Conservation (phyloP, 306 rosid genomes). For the Prinsepia uniflora region DNA sequence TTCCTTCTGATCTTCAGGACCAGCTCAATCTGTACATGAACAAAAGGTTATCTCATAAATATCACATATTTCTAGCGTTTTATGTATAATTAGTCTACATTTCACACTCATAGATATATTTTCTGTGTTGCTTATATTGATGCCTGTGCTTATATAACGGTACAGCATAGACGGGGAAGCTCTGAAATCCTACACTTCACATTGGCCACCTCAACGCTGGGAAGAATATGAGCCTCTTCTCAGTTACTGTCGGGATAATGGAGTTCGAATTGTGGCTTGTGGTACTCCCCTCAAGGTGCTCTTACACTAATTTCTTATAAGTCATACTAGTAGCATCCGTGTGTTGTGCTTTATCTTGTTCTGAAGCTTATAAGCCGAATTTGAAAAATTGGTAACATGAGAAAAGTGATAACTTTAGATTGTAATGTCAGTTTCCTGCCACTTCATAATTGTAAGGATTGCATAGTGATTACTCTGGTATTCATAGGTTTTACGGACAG, state of each 20-base stretch:
- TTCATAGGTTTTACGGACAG: slow-evolving; percentile 75
- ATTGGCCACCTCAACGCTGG: slow-evolving; percentile 88
- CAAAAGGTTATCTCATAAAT: slow-evolving; percentile 41
- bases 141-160: slow-evolving; percentile 21
- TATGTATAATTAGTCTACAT: background rate
- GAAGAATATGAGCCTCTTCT: slow-evolving; percentile 93
- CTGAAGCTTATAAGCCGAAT: background rate
- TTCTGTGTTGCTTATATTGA: slow-evolving; percentile 24
- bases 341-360: background rate
- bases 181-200: slow-evolving; percentile 47
- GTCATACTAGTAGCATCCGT: background rate
- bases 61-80: background rate
- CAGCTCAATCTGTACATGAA: slow-evolving; percentile 65
- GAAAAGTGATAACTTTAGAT: background rate
- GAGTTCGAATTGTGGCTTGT: slow-evolving; percentile 70
- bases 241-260: slow-evolving; percentile 69
- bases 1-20: slow-evolving; percentile 75
- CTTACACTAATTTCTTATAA: slow-evolving; percentile 12
- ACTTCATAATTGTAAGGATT: background rate
- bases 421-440: background rate
- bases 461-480: slow-evolving; percentile 9
- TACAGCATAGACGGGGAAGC: slow-evolving; percentile 86
- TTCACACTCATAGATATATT: background rate
- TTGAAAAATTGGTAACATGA: background rate
- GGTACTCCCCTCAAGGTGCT: slow-evolving; percentile 75